Conservation (phyloP, 768 basidiomycete genomes). For the Galerina sulciceps region DNA sequence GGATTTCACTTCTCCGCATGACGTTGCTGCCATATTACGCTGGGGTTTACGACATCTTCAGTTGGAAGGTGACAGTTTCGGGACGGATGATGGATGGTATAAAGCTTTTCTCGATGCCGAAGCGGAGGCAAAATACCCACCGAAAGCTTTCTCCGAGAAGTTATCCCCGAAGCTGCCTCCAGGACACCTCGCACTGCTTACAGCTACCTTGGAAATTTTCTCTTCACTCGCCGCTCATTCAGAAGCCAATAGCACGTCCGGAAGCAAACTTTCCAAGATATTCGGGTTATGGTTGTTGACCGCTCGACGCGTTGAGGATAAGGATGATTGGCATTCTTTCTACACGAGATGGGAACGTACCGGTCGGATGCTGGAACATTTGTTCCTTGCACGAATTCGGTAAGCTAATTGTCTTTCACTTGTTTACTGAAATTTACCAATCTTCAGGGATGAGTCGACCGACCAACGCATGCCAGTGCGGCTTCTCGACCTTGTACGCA, state of each 20-base stretch:
- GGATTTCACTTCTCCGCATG: constrained; percentile 68
- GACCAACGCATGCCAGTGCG: constrained; percentile 66
- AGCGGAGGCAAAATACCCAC: constrained; percentile 60
- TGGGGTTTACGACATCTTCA: constrained; percentile 81
- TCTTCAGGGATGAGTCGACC: constrained; percentile 58
- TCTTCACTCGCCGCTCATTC: constrained; percentile 74
- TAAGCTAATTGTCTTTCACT: constrained; percentile 30
- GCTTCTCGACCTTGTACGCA: constrained; percentile 67
- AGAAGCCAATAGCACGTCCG: constrained; percentile 74
- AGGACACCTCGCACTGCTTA: constrained; percentile 62
- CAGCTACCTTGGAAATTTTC: constrained; percentile 61
- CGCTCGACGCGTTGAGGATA: constrained; percentile 46
- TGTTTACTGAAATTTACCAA: background rate
- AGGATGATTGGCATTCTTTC: constrained; percentile 66
- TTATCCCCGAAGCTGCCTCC: constrained; percentile 64
- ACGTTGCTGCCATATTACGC: constrained; percentile 78
- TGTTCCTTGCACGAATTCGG: constrained; percentile 78
- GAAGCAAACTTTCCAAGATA: constrained; percentile 76
- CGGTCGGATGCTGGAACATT: constrained; percentile 75
- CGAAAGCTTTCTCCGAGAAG: constrained; percentile 62
- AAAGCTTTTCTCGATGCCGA: constrained; percentile 63
- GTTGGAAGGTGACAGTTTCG: constrained; percentile 63
- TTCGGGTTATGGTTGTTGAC: constrained; percentile 76
- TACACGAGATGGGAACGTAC: constrained; percentile 77
- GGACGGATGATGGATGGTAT: constrained; percentile 73